Percentiles rank a stretch among this genome's conserved stretches.
These are phyloP conservation scores for Populus hybrid DNA, from an alignment of 441 rosid genomes.

Conservation along the genomic window DNA sequence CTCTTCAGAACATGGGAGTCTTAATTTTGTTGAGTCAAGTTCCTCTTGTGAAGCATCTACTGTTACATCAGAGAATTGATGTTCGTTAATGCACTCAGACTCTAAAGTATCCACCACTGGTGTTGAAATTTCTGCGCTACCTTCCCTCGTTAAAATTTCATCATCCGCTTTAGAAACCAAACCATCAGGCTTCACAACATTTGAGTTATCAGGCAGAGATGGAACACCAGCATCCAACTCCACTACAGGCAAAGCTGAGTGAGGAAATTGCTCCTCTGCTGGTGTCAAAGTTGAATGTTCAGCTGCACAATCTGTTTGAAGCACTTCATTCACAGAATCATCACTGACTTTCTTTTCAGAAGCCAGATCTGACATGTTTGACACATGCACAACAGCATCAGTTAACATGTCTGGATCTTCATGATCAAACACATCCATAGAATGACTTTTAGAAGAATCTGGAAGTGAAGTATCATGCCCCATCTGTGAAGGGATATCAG, in stretches of 20 bases:
- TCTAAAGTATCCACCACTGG: constrained; percentile 32
- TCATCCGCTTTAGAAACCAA: constrained; percentile 33
- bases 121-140: constrained; percentile 22
- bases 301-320: constrained; percentile 25
- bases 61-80: constrained; percentile 23
- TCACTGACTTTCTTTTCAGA: constrained; percentile 31
- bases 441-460: constrained; percentile 27
- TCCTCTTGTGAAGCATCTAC: constrained; percentile 23
- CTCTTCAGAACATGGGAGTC: constrained; percentile 25
- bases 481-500: constrained; percentile 28
- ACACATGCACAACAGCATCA: constrained; percentile 30
- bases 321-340: constrained; percentile 23
- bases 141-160: constrained; percentile 23
- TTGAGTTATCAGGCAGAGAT: constrained; percentile 19
- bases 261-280: constrained; percentile 28
- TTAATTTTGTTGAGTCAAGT: constrained; percentile 16
- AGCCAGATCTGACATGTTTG: constrained; percentile 30
- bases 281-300: constrained; percentile 20
- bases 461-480: constrained; percentile 20
- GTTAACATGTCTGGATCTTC: constrained; percentile 28
- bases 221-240: constrained; percentile 28
- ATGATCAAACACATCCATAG: constrained; percentile 27
- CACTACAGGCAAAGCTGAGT: constrained; percentile 29
- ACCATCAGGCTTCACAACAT: constrained; percentile 28
- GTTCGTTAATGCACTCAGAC: constrained; percentile 29